Evolutionary conservation across 805 yeast species (phyloP), one percentile per base, ranked within the genome.

Genomic region (Aciculoconidium aculeatum): DNA sequence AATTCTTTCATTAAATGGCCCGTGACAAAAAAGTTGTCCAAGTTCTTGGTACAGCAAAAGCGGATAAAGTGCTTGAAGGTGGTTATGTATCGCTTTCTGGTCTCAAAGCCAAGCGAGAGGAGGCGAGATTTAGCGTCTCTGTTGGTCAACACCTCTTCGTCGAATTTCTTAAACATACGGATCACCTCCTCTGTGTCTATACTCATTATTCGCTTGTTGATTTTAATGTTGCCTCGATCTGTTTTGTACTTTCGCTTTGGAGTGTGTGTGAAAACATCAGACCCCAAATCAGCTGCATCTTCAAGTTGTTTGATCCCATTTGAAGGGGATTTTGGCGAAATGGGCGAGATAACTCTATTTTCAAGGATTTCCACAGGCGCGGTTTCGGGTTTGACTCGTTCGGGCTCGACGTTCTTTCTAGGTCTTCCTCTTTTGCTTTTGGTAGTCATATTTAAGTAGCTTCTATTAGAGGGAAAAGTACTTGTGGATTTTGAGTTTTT

Each of bases 51-150:
- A 23, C 42, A 39, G 23, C 42, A 39, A 21, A 39, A 39, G 7
- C 42, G 14, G 11, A 39, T 39, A 15, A 18, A 39, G 25, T 39
- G 42, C 31, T 39, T 39, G 33, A 39, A 39, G 9, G 42, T 39
- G 11, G 42, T 39, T 25, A 39, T 39, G 31, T 39, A 39, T 17
- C 42, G 17, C 30, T 39, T 39, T 19, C 42, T 25, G n/a, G 42
- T 39, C 20, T 39, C 42, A 12, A 39, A 39, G 4, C 40, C 40
- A 11, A 39, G 30, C 22, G 33, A 31, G 6, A 39, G 31, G 11
- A 39, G 38, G 11, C 42, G 26, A 2, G 37, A 34, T 12, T 33
- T 39, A n/a, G 42, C 42, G 11, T 32, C 38, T 9, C 38, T 32
- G 28, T 39, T 39, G 12, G 38, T 31, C 17, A 39, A 23, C 9